A percentile compares a stretch with the other conserved stretches of the same genome.
Conservation (phyloP, 2,329 filamentous ascomycete genomes). For the Fusarium setosum region DNA sequence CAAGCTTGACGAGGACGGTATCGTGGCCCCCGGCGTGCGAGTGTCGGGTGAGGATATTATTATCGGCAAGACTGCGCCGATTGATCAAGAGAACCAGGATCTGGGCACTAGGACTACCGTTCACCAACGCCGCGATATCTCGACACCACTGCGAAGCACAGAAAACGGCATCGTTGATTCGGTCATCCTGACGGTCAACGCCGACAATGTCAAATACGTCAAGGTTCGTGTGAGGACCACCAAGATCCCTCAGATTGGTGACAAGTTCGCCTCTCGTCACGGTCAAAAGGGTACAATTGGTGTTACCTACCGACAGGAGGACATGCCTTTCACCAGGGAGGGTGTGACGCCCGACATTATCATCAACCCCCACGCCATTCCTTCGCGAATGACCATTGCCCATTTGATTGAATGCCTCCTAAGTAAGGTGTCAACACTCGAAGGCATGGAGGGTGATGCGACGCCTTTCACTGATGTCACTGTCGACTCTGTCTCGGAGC, state of each 20-base stretch:
- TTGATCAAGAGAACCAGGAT: constrained; percentile 92
- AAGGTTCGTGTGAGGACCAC: constrained; percentile 98
- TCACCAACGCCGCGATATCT: constrained; percentile 95
- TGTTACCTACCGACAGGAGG: constrained; percentile 96
- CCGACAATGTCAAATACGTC: constrained; percentile 93
- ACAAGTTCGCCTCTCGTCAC: constrained; percentile 99
- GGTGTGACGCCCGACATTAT: constrained; percentile 95
- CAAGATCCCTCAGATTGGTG: constrained; percentile 97
- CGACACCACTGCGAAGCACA: constrained; percentile 92
- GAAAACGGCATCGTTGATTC: constrained; percentile 97
- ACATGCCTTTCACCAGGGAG: constrained; percentile 97
- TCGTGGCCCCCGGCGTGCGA: constrained; percentile 91
- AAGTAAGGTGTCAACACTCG: constrained; percentile 93
- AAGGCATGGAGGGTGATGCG: constrained; percentile 95
- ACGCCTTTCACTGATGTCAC: constrained; percentile 99
- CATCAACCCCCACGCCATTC: constrained; percentile 99
- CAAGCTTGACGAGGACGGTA: constrained; percentile 96
- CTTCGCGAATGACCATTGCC: constrained; percentile 99
- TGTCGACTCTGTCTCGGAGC: constrained; percentile 88
- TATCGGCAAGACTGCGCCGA: constrained; percentile 97
- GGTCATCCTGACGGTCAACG: constrained; percentile 93
- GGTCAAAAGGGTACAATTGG: constrained; percentile 99
- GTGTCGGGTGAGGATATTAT: constrained; percentile 99
- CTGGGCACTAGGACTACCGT: constrained; percentile 90
- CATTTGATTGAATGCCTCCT: constrained; percentile 99